Base-by-base conservation (phyloP, 495 filamentous ascomycete genomes). In the Thozetella sp. region DNA sequence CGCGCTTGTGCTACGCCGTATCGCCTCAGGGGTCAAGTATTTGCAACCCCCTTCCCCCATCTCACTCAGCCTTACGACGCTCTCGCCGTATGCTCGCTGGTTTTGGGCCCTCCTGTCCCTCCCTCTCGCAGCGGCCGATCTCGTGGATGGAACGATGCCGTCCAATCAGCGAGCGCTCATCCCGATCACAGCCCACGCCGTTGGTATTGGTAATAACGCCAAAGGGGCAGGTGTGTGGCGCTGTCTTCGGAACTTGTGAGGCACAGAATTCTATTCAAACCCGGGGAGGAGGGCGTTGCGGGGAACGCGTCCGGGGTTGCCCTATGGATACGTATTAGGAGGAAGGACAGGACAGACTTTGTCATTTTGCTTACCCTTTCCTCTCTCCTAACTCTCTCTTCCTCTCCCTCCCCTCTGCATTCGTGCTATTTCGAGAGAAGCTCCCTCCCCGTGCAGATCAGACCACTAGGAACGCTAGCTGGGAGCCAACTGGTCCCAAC, bases 201-300 rank as follows among this genome's bases (percentile, higher is more conserved):
- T 19, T 48, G 43, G 43, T 4, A 48, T 10, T n/a, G 4, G 43
- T 48, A n/a, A 48, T 4, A 10, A 10, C 10, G 20, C 43, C 11
- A 48, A n/a, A 48, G 20, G n/a, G n/a, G 43, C 12, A 48, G 20
- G 20, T 10, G 20, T 48, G 43, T 48, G 9, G 43, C 43, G 20
- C 43, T 20, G 43, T 20, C 43, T 48, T 19, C 43, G 43, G 43
- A 48, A 48, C 43, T 48, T 48, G 43, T 48, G 43, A 48, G 43
- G 43, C 43, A 48, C 43, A 48, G 43, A 48, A 48, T 48, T 10
- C n/a, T 48, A 48, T 48, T 3, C 43, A 19, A n/a, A 48, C n/a
- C 43, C 43, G n/a, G 43, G 43, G 43, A 19, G 20, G 3, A n/a
- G n/a, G 43, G 10, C n/a, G 9, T 20, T 9, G 30, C 17, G 30